phyloP scores from a whole-genome alignment of 2,329 filamentous ascomycete genomes.

The Gaeumannomyces tritici region DNA sequence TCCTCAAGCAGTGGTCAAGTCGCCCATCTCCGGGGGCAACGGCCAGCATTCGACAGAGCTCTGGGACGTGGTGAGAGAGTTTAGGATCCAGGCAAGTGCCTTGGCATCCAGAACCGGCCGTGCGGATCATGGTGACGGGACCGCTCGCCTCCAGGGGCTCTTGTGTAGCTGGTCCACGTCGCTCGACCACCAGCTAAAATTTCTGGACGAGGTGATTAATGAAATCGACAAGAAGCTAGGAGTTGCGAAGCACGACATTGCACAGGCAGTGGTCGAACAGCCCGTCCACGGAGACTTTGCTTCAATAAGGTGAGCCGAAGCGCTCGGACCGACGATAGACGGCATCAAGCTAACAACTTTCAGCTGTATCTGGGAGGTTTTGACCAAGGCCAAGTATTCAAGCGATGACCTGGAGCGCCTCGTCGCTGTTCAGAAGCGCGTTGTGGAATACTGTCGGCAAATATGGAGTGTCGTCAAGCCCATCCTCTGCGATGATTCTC shows the following conservation, averaged over 20 bases:
- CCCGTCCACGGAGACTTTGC: slow-evolving; percentile 65
- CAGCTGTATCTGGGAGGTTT: slow-evolving; percentile 44
- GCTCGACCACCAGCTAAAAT: slow-evolving; percentile 29
- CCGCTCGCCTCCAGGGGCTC: slow-evolving; percentile 67
- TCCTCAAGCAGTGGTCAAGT: slow-evolving; percentile 23
- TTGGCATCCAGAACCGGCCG: slow-evolving; percentile 63
- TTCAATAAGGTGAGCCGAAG: slow-evolving; percentile 46
- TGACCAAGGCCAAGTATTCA: slow-evolving; percentile 30
- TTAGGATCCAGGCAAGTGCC: slow-evolving; percentile 42
- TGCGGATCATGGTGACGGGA: slow-evolving; percentile 86
- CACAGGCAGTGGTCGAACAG: slow-evolving; percentile 53
- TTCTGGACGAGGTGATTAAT: slow-evolving; percentile 49
- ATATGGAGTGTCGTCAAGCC: slow-evolving; percentile 70
- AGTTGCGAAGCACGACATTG: slow-evolving; percentile 55
- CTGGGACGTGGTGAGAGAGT: slow-evolving; percentile 28
- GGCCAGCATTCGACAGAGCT: slow-evolving; percentile 6
- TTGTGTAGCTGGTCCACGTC: slow-evolving; percentile 48
- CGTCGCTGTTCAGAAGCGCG: slow-evolving; percentile 36
- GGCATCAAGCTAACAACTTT: background rate
- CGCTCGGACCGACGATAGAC: background rate
- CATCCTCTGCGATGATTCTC: slow-evolving; percentile 86
- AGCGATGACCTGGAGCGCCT: slow-evolving; percentile 25
- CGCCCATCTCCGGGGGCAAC: slow-evolving; percentile 7
- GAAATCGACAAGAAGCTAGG: slow-evolving; percentile 56
- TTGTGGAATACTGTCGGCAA: slow-evolving; percentile 51